Base-by-base conservation (phyloP, 345 rosid genomes). In the Melastoma malabathricum region DNA sequence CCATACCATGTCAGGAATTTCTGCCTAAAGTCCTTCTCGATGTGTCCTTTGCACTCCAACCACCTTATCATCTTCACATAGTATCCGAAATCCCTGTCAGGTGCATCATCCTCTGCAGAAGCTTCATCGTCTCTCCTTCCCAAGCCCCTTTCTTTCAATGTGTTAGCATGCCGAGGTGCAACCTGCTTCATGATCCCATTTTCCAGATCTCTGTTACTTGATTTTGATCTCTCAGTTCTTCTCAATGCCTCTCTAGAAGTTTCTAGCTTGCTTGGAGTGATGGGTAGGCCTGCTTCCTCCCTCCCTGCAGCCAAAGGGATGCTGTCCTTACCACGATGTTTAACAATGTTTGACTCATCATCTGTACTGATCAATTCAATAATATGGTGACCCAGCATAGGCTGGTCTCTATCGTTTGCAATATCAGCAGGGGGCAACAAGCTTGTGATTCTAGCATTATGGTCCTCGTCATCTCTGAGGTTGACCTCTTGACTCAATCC, bases 1-100 rank as follows among this genome's bases (percentile, higher is more conserved):
- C 95, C 78, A 54, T 82, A 92, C 97, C 98, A 87, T 10, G 97
- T 83, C 64, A 93, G 70, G 69, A 93, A 88, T 67, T 83, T 88
- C 82, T 93, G 89, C 66, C 97, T 67, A 51, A 93, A 93, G 65
- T 77, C 83, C 79, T 70, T 93, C 64, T 85, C 97, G 2, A 93
- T 79, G 64, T 93, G 94, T 20, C 99, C 97, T 60, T 76, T 67
- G 43, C 90, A 56, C 64, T 93, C 94, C 62, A 93, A 59, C 74
- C 86, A 69, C 63, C 95, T 74, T 52, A 88, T 75, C 50, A 72
- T 68, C 77, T 85, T 88, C 69, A 84, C 84, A 16, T 72, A 81
- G 55, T 57, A 83, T 77, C 78, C 85, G 47, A 92, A 84, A 60
- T 80, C 94, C 59, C 73, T 65, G 52, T 76, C 78, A 41, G 84